Base-by-base conservation (phyloP, 441 rosid species). In the Erysimum cheiri region DNA sequence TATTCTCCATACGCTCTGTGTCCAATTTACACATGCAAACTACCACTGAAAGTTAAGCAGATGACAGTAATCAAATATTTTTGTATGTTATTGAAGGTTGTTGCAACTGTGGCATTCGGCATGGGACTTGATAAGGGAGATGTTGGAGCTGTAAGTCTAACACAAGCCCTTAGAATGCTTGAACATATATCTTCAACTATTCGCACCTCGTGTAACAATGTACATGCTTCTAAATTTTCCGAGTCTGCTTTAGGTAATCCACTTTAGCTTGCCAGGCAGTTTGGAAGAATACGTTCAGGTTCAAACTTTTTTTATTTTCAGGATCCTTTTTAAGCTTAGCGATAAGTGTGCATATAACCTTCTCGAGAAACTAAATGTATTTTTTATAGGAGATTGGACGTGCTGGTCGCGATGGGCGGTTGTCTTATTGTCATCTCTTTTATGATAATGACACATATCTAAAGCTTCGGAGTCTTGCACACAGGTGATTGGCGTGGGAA, bases 221-320 rank as follows among this genome's bases (percentile, higher is more conserved):
- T 48, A 17, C 40, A 65, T 70, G 31, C 40, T 31, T 70, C 48
- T 64, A 60, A 70, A 48, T 40, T 37, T 60, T 59, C 31, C 71
- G 54, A 44, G 17, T 74, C 41, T 69, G 50, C 74, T 77, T 75
- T 81, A 94, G 98, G 90, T 91, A 59, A 86, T 94, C 73, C 97
- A 94, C 80, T 91, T 88, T 78, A 90, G 96, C 75, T 17, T 94
- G 80, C 98, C 98, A 74, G 96, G 90, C 82, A 94, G 98, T 85
- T 84, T 94, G 86, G 98, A 94, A 79, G 98, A 90, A 85, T 94
- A 91, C 70, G 96, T 91, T 72, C 98, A 94, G 97, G 98, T 94
- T 56, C 9, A 60, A 66, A 69, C 15, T 10, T 81, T 67, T 70
- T 49, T 47, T 31, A 35, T 55, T 78, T 58, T 63, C 47, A 31